Base-by-base conservation (phyloP, 2,329 filamentous ascomycete species). In the Cladosporium sp. region DNA sequence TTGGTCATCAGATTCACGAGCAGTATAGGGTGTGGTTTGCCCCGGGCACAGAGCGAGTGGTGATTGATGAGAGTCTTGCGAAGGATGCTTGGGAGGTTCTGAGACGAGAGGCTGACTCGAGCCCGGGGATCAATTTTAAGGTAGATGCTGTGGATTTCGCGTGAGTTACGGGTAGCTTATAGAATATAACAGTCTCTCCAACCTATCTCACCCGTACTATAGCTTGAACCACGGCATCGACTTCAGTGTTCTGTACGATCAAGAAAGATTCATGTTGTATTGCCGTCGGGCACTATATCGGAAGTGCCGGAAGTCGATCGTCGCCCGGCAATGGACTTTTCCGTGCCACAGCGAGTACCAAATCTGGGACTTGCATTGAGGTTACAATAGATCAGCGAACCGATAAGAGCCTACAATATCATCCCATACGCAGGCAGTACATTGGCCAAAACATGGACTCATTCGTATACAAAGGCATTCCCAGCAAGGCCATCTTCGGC, bases 1-100 rank as follows among this genome's bases (percentile, higher is more conserved):
- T 81, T 65, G 79, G 77, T 5, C 30, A 61, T 34, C 58, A 82
- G 70, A 75, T 79, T 28, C 70, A 77, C 43, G 72, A 77, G 59
- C 79, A 81, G 67, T 82, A 76, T 67, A 69, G 72, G 11, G 66
- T 79, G 16, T 59, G 57, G 57, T 46, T 46, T 3, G 39, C 21
- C n/a, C 39, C 39, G 39, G 39, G 39, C 5, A 21, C 10, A 3
- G n/a, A 46, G 6, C 39, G 39, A 13, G n/a, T 21, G 0, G 39
- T 46, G n/a, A 46, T 46, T 23, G n/a, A 46, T 46, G 39, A 43
- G 39, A 21, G 39, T 21, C 39, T 43, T 10, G 39, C 39, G 39
- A 43, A 21, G 18, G 39, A 46, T 21, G 39, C 39, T 46, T 46
- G 39, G 39, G 39, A 21, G n/a, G n/a, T 46, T 21, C n/a, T 46